Conservation (phyloP, 2,329 filamentous ascomycete genomes). For the Xylariales sp. region DNA sequence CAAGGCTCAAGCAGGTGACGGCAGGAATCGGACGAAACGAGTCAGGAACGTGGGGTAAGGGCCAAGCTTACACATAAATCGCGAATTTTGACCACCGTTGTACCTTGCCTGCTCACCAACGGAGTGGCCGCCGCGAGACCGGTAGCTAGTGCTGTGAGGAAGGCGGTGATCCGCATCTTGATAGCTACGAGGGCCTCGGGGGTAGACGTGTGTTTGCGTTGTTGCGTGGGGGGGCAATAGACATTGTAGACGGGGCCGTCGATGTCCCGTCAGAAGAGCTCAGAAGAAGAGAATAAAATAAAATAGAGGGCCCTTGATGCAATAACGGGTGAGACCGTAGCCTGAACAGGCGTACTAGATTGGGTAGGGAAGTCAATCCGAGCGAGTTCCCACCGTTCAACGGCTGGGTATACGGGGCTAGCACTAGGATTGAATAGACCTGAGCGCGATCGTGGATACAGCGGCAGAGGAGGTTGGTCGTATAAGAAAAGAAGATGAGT, state of each 20-base stretch:
- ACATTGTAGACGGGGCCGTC: background rate
- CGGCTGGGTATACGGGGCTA: no score
- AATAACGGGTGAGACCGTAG: background rate
- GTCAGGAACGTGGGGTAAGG: background rate
- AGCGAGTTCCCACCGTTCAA: no score
- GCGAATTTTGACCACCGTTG: background rate
- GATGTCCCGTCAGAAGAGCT: no score
- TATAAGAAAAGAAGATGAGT: no score
- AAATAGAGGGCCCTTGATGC: no score
- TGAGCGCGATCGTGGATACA: no score
- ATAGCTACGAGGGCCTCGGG: background rate
- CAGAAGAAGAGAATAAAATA: no score
- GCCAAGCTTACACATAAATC: background rate
- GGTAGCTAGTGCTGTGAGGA: background rate
- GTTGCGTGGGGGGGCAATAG: background rate
- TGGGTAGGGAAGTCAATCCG: no score
- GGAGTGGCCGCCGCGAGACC: background rate
- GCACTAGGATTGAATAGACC: no score
- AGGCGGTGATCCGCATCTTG: constrained; percentile 9
- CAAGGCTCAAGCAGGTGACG: background rate
- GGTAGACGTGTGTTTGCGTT: background rate
- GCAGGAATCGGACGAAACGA: background rate
- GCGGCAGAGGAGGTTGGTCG: no score
- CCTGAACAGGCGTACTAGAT: background rate
- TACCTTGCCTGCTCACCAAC: background rate